Evolutionary conservation across 805 yeast genomes (phyloP).

Genomic region (Saturnispora galanensis): DNA sequence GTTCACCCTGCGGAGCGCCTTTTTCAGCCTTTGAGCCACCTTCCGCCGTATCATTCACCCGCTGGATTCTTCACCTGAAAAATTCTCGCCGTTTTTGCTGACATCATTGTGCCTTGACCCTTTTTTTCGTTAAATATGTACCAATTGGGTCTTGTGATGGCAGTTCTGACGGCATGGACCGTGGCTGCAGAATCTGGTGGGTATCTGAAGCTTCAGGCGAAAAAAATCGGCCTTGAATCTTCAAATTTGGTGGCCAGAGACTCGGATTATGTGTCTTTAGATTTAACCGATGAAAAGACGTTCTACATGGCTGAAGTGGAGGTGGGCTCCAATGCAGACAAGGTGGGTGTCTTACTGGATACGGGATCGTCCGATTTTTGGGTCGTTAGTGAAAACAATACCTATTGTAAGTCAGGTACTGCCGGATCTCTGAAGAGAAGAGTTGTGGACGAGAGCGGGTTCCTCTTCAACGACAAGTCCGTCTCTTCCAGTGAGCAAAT

Average conservation of each 20-base stretch:
- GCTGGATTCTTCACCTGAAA: too few relatives aligned
- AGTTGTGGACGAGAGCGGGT: not conserved
- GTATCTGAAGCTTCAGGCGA: slow-evolving; percentile 17
- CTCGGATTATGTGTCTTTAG: slow-evolving; percentile 23
- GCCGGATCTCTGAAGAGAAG: slow-evolving; percentile 9
- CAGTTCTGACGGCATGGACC: not conserved
- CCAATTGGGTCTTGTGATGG: not conserved
- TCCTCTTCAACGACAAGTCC: slow-evolving; percentile 1
- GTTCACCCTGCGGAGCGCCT: too few relatives aligned
- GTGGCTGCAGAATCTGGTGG: not conserved
- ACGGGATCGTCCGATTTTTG: slow-evolving; percentile 73
- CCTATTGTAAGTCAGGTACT: slow-evolving; percentile 30
- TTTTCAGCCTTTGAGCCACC: too few relatives aligned
- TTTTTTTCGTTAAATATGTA: not conserved
- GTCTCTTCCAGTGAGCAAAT: slow-evolving; percentile 11
- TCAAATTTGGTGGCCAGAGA: slow-evolving; percentile 18
- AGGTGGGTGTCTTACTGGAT: slow-evolving; percentile 51
- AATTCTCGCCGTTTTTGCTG: too few relatives aligned
- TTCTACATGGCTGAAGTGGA: slow-evolving; percentile 37
- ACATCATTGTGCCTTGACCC: too few relatives aligned
- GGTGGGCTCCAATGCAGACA: slow-evolving; percentile 51
- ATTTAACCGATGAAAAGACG: slow-evolving; percentile 29
- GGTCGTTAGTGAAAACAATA: slow-evolving; percentile 43
- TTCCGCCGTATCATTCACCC: too few relatives aligned
- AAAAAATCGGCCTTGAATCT: slow-evolving; percentile 11